A percentile compares a stretch with the other conserved stretches of the same genome.
phyloP scores from a whole-genome alignment of 371 early-diverging fungal genomes.

The Lichtheimia corymbifera region DNA sequence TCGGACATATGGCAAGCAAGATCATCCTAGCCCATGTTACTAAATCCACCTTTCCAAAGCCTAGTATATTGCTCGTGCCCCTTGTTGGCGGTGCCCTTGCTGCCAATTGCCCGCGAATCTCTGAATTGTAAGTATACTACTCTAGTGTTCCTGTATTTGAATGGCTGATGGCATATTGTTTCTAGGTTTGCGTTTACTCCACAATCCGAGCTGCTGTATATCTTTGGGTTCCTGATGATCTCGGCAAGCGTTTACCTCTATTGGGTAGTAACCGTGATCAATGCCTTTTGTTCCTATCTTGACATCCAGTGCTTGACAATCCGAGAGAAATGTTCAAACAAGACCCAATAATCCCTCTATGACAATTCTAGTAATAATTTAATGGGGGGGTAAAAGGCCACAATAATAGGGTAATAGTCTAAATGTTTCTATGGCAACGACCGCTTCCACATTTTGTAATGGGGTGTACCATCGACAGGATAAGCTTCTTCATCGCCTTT shows the following conservation, averaged over 20 bases:
- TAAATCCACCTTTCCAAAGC: constrained; percentile 76
- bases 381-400: no score
- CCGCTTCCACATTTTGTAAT: constrained; percentile 42
- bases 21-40: constrained; percentile 91
- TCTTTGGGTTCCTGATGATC: constrained; percentile 6
- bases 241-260: constrained; percentile 3
- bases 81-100: constrained; percentile 65
- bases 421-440: constrained; percentile 6
- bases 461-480: constrained; percentile 43
- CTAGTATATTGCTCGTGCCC: constrained; percentile 69
- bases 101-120: constrained; percentile 56
- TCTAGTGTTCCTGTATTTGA: neutral
- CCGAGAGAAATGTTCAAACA: neutral
- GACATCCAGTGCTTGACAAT: constrained; percentile 84
- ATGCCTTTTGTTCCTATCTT: constrained; percentile 81
- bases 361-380: neutral
- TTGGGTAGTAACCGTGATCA: constrained; percentile 83
- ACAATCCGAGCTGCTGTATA: constrained; percentile 9
- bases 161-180: constrained; percentile 30
- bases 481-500: constrained; percentile 37
- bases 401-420: neutral
- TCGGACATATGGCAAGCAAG: constrained; percentile 87
- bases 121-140: constrained; percentile 41
- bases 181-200: constrained; percentile 21
- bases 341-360: neutral